Base-by-base conservation (phyloP, 805 yeast species). In the Yarrowia divulgata region DNA sequence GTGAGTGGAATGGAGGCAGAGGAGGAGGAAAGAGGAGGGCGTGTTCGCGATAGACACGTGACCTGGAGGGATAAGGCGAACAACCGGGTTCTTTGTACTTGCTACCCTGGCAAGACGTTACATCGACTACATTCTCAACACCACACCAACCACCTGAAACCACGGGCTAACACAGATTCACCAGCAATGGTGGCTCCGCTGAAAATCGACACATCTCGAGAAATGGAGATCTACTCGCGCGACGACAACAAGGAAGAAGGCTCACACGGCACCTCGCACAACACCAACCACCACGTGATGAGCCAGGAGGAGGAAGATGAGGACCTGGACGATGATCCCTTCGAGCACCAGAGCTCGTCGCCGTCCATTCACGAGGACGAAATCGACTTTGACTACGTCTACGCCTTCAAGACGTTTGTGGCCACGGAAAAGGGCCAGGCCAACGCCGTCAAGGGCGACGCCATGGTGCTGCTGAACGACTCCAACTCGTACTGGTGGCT, bases 401-500 rank as follows among this genome's bases (percentile, higher is more conserved):
- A 93, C 77, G 97, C 97, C 0, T 80, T 93, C 40, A 91, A 90
- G 74, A 93, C 93, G 64, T 94, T 95, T 74, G 84, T 83, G 66
- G 98, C 98, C 0, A 97, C 97, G 6, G 97, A 93, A 75, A 93
- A 94, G 5, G 91, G 95, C 57, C 99, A 94, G 79, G 90, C 97
- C 73, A 87, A 89, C 70, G 83, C 94, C 12, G 77, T 81, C 23
- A 87, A 91, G 72, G 93, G 94, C 75, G 97, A 92, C 74, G 88
- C 96, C 1, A 94, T 96, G 72, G 81, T 85, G 54, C 80, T 95
- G 19, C 80, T 95, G 43, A 93, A 92, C 75, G 99, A 95, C 75
- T 88, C 90, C 62, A 97, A 95, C 79, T 85, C 91, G 71, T 95
- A 95, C 79, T 95, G 99, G 99, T 95, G 99, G 98, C 81, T 94